Evolutionary conservation across 106 monocot species (phyloP), one percentile per base, ranked within the genome.

Genomic region (Phalaenopsis equestris): DNA sequence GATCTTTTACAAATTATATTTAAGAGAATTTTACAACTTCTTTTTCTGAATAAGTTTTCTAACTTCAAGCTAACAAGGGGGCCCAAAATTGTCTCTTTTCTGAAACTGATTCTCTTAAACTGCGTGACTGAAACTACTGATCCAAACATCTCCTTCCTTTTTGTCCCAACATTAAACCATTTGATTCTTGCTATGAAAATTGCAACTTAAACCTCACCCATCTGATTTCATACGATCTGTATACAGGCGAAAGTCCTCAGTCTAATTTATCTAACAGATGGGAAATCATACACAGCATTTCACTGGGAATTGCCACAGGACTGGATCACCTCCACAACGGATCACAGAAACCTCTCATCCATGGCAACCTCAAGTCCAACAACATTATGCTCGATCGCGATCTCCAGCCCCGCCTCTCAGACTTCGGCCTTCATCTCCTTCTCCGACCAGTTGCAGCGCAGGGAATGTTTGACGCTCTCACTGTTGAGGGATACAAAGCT

Each of bases 251-350:
- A 65, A 83, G 82, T 73, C 72, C 84, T n/a, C 91, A 86, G 68
- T 70, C 12, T 14, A 70, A 70, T 10, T 38, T 70, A 79, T 80
- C 87, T 4, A 86, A 93, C 56, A 86, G 78, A 84, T 94, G 98
- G 94, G 93, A 93, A 17, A 74, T 91, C 14, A 95, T 94, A 46
- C 77, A 83, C 76, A 88, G 84, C 75, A 10, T 94, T 17, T 89
- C 98, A 1, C 16, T 89, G 2, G 98, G 94, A 30, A 93, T 99
- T 39, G 91, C 89, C 8, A 89, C 72, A 75, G 94, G 92, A 56
- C 73, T 99, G n/a, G 91, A 95, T 77, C 91, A 99, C 81, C 94
- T 99, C 36, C 98, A 99, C 84, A 83, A 86, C 18, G 89, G 84
- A 5, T 79, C 87, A 55, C 82, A 73, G 47, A 90, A 81, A 55